Evolutionary conservation across 2,329 filamentous ascomycete genomes (phyloP).

Genomic region (Pseudocercospora ulei): DNA sequence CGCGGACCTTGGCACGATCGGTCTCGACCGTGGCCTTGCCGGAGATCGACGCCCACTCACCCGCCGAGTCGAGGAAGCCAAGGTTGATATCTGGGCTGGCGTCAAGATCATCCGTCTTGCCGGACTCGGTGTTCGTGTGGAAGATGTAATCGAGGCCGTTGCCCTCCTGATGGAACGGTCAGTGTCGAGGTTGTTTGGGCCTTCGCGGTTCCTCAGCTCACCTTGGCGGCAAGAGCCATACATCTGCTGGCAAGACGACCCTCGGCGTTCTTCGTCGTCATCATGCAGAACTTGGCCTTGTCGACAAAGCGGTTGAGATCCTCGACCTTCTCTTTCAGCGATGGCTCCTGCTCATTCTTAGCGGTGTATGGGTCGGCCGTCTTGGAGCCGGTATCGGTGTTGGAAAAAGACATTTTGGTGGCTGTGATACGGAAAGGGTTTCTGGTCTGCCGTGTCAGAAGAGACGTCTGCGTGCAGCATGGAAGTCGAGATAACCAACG

Average conservation of each 20-base stretch:
- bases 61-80: slow-evolving; percentile 58
- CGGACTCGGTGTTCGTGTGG: slow-evolving; percentile 81
- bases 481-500: neutral
- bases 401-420: slow-evolving; percentile 44
- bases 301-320: slow-evolving; percentile 63
- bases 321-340: slow-evolving; percentile 64
- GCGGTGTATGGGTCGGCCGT: slow-evolving; percentile 70
- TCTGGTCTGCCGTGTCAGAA: slow-evolving; percentile 2
- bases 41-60: slow-evolving; percentile 82
- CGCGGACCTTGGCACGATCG: slow-evolving; percentile 57
- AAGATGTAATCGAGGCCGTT: slow-evolving; percentile 76
- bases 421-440: slow-evolving; percentile 10
- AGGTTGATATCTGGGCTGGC: slow-evolving; percentile 68
- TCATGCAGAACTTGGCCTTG: slow-evolving; percentile 73
- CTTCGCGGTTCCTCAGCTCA: slow-evolving; percentile 36
- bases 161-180: slow-evolving; percentile 49
- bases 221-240: slow-evolving; percentile 75
- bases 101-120: slow-evolving; percentile 73
- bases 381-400: slow-evolving; percentile 53
- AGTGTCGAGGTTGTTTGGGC: slow-evolving; percentile 8
- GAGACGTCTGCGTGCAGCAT: neutral
- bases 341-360: slow-evolving; percentile 61
- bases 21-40: slow-evolving; percentile 61
- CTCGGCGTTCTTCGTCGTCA: slow-evolving; percentile 64
- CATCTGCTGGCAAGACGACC: slow-evolving; percentile 67